phyloP scores from a whole-genome alignment of 768 basidiomycete species.

The Mycena maculata region DNA sequence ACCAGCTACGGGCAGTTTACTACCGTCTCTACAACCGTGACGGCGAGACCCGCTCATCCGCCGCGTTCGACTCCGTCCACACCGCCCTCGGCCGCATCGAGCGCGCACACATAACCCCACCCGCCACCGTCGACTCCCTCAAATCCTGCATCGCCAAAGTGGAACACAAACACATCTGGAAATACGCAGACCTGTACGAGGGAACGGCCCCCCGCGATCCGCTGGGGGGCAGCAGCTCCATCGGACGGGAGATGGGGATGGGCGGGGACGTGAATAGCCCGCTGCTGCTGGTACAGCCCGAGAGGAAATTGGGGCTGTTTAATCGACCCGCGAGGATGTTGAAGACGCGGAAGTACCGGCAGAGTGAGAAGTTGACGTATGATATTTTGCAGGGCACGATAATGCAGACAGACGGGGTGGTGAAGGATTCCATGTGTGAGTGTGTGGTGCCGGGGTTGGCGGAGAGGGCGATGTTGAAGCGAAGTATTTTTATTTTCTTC shows the following conservation, averaged over 20 bases:
- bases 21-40: slow-evolving; percentile 20
- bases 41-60: slow-evolving; percentile 10
- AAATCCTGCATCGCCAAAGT: slow-evolving; percentile 20
- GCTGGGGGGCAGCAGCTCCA: slow-evolving; percentile 16
- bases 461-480: slow-evolving; percentile 21
- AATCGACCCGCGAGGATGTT: slow-evolving; percentile 21
- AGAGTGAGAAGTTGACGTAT: slow-evolving; percentile 23
- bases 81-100: slow-evolving; percentile 22
- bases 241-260: slow-evolving; percentile 16
- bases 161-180: slow-evolving; percentile 11
- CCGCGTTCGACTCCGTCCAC: slow-evolving; percentile 19
- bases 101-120: slow-evolving; percentile 19
- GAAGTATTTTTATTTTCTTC: slow-evolving; percentile 21
- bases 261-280: slow-evolving; percentile 21
- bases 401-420: slow-evolving; percentile 21
- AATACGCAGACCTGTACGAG: slow-evolving; percentile 20
- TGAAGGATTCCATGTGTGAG: slow-evolving; percentile 23
- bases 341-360: slow-evolving; percentile 16
- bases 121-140: slow-evolving; percentile 9
- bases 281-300: slow-evolving; percentile 21
- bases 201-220: slow-evolving; percentile 17
- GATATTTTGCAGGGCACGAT: slow-evolving; percentile 21
- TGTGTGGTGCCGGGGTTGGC: slow-evolving; percentile 19
- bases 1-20: slow-evolving; percentile 20
- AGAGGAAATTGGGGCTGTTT: slow-evolving; percentile 18